Percentiles rank a stretch among this genome's conserved stretches.
These are phyloP conservation scores for Psilocybe sp. DNA, from an alignment of 768 basidiomycete genomes.

Conservation along the genomic window DNA sequence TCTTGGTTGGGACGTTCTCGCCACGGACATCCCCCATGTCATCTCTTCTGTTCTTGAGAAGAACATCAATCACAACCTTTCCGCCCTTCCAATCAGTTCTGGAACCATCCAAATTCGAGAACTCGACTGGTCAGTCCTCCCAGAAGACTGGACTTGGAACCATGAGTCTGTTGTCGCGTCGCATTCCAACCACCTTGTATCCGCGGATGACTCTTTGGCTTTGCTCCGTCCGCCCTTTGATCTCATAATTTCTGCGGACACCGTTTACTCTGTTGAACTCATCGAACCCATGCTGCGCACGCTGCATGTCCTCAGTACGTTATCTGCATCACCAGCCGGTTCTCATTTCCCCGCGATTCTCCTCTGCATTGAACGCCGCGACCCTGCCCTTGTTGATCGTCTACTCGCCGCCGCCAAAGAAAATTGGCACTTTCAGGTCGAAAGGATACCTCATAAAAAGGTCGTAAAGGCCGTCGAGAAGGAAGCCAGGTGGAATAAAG, in stretches of 20 bases:
- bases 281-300: conserved; percentile 69
- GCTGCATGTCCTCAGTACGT: conserved; percentile 48
- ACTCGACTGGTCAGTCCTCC: conserved; percentile 67
- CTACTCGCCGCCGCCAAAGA: conserved; percentile 55
- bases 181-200: conserved; percentile 15
- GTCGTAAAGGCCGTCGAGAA: conserved; percentile 60
- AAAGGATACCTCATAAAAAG: conserved; percentile 57
- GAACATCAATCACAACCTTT: conserved; percentile 58
- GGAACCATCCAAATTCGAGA: conserved; percentile 57
- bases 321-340: conserved; percentile 27
- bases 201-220: conserved; percentile 10
- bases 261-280: conserved; percentile 65
- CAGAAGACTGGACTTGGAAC: conserved; percentile 56
- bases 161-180: conserved; percentile 34
- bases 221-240: conserved; percentile 60
- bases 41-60: conserved; percentile 56
- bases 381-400: conserved; percentile 58
- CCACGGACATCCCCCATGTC: conserved; percentile 71
- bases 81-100: conserved; percentile 27
- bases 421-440: conserved; percentile 54
- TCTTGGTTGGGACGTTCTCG: conserved; percentile 73
- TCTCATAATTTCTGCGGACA: conserved; percentile 81
- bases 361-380: conserved; percentile 75
- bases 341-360: conserved; percentile 47
- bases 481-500: conserved; percentile 55